These are phyloP conservation scores for Rostrohypoxylon terebratum DNA, from an alignment of 495 filamentous ascomycete genomes.

Conservation along the genomic window DNA sequence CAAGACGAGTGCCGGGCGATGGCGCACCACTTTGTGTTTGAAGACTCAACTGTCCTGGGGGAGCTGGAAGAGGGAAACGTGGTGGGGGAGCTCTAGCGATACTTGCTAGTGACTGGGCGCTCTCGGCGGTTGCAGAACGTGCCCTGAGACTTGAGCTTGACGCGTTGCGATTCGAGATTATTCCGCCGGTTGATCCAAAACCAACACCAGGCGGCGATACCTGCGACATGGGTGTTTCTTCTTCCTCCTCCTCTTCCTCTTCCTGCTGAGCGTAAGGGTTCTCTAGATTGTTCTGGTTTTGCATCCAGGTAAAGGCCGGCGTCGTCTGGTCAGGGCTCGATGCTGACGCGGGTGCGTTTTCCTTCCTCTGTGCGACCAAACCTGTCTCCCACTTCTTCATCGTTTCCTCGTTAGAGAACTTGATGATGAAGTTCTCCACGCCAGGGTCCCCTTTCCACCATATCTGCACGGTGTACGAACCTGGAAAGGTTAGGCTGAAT, in stretches of 20 bases:
- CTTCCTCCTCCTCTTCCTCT: slow-evolving; percentile 81
- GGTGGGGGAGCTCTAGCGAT: slow-evolving; percentile 69
- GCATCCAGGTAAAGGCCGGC: slow-evolving; percentile 83
- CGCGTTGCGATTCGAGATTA: slow-evolving; percentile 74
- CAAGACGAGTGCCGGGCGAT: slow-evolving; percentile 62
- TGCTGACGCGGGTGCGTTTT: slow-evolving; percentile 55
- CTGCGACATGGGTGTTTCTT: slow-evolving; percentile 49
- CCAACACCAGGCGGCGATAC: slow-evolving; percentile 53
- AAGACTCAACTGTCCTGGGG: slow-evolving; percentile 70
- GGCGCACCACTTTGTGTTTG: slow-evolving; percentile 72
- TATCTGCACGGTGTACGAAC: slow-evolving; percentile 93
- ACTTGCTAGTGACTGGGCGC: slow-evolving; percentile 62
- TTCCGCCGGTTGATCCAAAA: slow-evolving; percentile 50
- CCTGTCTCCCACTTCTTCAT: slow-evolving; percentile 90
- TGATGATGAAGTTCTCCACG: slow-evolving; percentile 95
- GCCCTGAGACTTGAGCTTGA: slow-evolving; percentile 85
- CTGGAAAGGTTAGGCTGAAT: slow-evolving; percentile 57
- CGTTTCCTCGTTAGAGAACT: slow-evolving; percentile 86
- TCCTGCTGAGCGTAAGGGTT: slow-evolving; percentile 86
- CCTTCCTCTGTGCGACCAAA: slow-evolving; percentile 69
- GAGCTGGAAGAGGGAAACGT: slow-evolving; percentile 73
- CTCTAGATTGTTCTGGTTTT: slow-evolving; percentile 67
- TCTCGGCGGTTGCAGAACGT: slow-evolving; percentile 82
- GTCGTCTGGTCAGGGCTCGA: slow-evolving; percentile 53
- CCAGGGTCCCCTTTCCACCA: slow-evolving; percentile 98